Conservation (phyloP, 83 land plant species). For the Diphasiastrum complanatum region DNA sequence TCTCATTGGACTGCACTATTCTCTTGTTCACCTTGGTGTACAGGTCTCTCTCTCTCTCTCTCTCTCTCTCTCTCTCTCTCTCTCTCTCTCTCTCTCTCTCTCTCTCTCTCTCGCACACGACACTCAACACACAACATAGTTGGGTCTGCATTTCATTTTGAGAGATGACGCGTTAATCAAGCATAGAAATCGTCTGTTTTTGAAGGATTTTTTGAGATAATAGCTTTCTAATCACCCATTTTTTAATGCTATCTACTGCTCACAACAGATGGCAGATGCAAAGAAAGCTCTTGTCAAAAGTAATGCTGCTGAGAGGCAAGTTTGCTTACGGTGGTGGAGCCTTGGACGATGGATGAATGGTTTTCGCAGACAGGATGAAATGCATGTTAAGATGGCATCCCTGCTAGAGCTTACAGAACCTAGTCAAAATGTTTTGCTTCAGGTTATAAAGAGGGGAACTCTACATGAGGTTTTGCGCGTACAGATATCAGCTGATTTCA, state of each 20-base stretch:
- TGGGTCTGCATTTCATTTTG: too few species aligned
- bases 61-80: too few species aligned
- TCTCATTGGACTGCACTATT: constrained; percentile 79
- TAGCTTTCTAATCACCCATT: too few species aligned
- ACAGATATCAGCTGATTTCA: constrained; percentile 54
- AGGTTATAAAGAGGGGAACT: constrained; percentile 76
- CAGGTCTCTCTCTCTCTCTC: constrained; percentile 33
- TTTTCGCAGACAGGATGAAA: constrained; percentile 75
- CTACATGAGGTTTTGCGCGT: constrained; percentile 84
- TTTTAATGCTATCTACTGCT: background rate
- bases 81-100: too few species aligned
- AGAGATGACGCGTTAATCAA: too few species aligned
- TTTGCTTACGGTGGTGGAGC: constrained; percentile 84
- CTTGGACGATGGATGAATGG: constrained; percentile 86
- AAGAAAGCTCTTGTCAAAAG: constrained; percentile 38
- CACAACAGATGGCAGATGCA: constrained; percentile 40
- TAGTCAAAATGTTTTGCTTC: constrained; percentile 38
- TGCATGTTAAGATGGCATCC: constrained; percentile 45
- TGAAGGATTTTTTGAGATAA: background rate
- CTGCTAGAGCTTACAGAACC: constrained; percentile 41
- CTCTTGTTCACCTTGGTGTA: constrained; percentile 41
- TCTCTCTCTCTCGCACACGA: too few species aligned
- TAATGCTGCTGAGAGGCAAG: constrained; percentile 49
- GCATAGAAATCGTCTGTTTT: too few species aligned
- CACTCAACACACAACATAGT: too few species aligned